phyloP scores from a whole-genome alignment of 163 green algal species.

The Scenedesmus sp. region DNA sequence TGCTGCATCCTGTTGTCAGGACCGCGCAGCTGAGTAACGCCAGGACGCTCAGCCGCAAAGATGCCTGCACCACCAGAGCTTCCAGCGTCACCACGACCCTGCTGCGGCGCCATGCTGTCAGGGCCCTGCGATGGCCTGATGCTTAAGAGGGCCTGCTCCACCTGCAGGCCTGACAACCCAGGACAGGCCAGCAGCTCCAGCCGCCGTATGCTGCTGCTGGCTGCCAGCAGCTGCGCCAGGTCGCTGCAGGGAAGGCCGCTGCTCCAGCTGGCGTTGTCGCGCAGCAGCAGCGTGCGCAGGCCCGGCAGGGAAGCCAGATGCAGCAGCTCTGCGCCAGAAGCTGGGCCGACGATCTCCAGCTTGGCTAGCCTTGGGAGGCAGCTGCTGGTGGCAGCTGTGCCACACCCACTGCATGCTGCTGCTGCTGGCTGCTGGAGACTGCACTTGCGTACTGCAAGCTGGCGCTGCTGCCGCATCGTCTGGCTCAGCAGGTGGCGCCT shows the following conservation, averaged over 20 bases:
- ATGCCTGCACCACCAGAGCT: background rate
- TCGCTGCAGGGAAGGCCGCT: background rate
- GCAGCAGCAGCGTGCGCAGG: background rate
- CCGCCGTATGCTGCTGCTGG: background rate
- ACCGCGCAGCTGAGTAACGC: too few relatives aligned
- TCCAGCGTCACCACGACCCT: background rate
- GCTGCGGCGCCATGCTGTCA: background rate
- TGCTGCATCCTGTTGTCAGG: too few relatives aligned
- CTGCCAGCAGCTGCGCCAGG: background rate
- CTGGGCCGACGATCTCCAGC: slow-evolving; percentile 23
- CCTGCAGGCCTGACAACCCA: background rate
- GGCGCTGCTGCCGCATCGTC: background rate
- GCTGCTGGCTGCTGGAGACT: background rate
- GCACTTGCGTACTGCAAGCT: background rate
- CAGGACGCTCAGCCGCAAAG: too few relatives aligned
- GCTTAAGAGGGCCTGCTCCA: background rate
- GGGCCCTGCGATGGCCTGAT: background rate
- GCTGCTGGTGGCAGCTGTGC: background rate
- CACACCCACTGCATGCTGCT: background rate
- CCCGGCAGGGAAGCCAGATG: background rate
- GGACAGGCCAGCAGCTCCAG: background rate
- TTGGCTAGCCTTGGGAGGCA: background rate
- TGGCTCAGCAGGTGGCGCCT: background rate
- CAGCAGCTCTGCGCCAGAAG: background rate
- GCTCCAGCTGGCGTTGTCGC: slow-evolving; percentile 29